A percentile compares a stretch with the other conserved stretches of the same genome.
Evolutionary conservation across 169 alveolate species (phyloP).

Genomic region (Babesia bovis): DNA sequence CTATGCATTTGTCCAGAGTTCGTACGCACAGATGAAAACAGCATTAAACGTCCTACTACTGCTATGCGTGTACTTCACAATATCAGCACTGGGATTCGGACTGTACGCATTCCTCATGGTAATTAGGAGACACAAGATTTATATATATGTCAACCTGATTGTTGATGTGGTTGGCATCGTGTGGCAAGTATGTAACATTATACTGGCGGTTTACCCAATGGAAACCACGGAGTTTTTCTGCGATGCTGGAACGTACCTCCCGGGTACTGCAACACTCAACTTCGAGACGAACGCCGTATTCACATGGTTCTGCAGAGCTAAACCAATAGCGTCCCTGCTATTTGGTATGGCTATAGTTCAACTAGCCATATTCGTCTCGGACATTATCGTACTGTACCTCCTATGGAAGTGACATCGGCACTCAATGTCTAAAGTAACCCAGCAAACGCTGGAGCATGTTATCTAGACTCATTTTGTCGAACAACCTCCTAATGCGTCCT

Average conservation of each 20-base stretch:
- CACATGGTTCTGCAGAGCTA: constrained; percentile 36
- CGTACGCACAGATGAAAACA: constrained; percentile 5
- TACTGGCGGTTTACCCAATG: constrained; percentile 34
- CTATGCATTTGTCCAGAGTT: constrained; percentile 11
- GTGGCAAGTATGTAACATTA: constrained; percentile 2
- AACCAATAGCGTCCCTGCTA: not conserved
- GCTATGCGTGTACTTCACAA: not conserved
- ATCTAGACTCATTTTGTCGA: constrained; percentile 9
- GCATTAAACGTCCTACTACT: not conserved
- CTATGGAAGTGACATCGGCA: constrained; percentile 5
- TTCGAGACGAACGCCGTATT: constrained; percentile 43
- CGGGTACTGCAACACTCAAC: constrained; percentile 2
- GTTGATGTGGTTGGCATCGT: constrained; percentile 10
- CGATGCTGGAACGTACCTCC: constrained; percentile 10
- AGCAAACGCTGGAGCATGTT: too few relatives aligned
- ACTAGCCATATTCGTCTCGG: not conserved
- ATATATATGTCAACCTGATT: constrained; percentile 16
- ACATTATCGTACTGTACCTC: constrained; percentile 4
- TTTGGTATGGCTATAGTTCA: constrained; percentile 2
- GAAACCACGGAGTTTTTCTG: constrained; percentile 28
- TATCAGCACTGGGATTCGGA: constrained; percentile 2
- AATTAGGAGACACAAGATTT: constrained; percentile 22
- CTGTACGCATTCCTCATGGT: constrained; percentile 21
- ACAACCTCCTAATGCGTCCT: constrained; percentile 21
- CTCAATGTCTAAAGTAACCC: not conserved